phyloP scores from a whole-genome alignment of 371 early-diverging fungal species.

The Rhizopus sp. region DNA sequence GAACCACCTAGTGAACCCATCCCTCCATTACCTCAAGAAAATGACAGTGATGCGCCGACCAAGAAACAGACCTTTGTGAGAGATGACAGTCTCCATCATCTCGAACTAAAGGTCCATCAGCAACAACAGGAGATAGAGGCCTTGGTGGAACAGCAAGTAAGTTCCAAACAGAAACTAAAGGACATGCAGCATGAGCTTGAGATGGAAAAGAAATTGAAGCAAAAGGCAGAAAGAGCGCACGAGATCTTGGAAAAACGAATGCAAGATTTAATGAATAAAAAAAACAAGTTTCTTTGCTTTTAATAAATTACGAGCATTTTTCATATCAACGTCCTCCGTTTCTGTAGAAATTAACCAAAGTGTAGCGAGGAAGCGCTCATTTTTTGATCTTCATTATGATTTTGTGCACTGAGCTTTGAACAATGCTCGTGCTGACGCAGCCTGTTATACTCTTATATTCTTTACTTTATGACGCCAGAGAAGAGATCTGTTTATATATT shows the following conservation, averaged over 20 bases:
- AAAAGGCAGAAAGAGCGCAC: conserved; percentile 13
- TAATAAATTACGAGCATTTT: conserved; percentile 1
- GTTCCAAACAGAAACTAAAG: neutral
- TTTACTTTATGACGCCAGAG: too few species aligned
- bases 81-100: neutral
- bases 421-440: too few species aligned
- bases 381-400: too few species aligned
- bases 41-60: neutral
- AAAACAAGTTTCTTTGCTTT: conserved; percentile 24
- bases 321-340: too few species aligned
- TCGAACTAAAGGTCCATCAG: conserved; percentile 8
- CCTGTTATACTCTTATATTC: too few species aligned
- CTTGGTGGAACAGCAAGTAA: neutral
- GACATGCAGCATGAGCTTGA: conserved; percentile 3
- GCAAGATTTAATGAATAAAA: conserved; percentile 17
- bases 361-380: too few species aligned
- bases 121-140: conserved; percentile 6
- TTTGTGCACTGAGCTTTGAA: too few species aligned
- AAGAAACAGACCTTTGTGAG: neutral
- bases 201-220: conserved; percentile 5
- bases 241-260: conserved; percentile 13
- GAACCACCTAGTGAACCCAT: conserved; percentile 20
- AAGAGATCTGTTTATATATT: too few species aligned
- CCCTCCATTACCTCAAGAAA: conserved; percentile 14
- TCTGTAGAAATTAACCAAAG: too few species aligned